Base-by-base conservation (phyloP, 169 alveolate species). In the Neospora caninum region DNA sequence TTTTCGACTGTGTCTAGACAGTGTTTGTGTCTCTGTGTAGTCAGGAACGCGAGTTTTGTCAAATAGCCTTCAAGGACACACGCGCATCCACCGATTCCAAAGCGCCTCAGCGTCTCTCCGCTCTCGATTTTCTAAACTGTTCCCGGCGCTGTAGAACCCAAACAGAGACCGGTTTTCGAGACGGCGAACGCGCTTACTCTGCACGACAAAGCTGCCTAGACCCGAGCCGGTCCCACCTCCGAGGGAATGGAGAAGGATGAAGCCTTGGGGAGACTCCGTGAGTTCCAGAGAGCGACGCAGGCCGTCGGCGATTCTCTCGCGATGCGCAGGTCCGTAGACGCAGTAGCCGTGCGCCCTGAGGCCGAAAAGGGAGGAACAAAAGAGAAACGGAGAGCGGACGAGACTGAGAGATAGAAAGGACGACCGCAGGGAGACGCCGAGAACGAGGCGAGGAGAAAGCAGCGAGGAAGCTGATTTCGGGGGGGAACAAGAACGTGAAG, bases 141-240 rank as follows among this genome's bases (percentile, higher is more conserved):
- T 29, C 43, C 27, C n/a, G 22, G 9, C 7, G 31, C 73, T 64
- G 73, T 22, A 16, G 34, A 64, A 29, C 4, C 73, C 16, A 1
- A 22, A 1, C 34, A 13, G 73, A 64, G n/a, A 64, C 73, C 7
- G 73, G 73, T 1, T 64, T 22, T 27, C 34, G 4, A 10, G n/a
- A 29, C 4, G 13, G 13, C 4, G 58, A 49, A 49, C 58, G 58
- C 58, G 58, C 97, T 67, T 88, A 94, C 98, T 93, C 94, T 98
- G 98, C 82, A 99, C 96, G 70, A 98, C 96, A 95, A 98, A 98
- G 67, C 99, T 97, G 53, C 99, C 99, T 80, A 99, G 95, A 0
- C 99, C 99, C 36, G 99, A 97, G 18, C 99, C 99, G 42, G 99
- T 98, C n/a, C 99, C 99, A 36, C 99, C 99, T 29, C 99, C 99